Base-by-base conservation (phyloP, 345 rosid genomes). In the Corchorus olitorius region DNA sequence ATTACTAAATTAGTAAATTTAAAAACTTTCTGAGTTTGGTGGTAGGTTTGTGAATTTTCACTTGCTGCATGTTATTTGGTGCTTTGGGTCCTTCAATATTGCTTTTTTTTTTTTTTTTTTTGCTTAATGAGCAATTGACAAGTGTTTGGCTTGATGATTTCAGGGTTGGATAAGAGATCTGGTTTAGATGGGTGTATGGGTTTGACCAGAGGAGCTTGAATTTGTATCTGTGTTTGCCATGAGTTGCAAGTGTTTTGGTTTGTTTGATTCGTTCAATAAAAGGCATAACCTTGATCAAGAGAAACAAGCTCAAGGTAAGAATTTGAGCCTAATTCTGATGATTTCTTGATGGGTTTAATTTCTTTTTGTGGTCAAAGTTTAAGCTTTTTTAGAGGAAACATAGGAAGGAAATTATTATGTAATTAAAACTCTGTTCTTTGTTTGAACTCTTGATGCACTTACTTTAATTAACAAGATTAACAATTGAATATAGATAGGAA, bases 211-310 rank as follows among this genome's bases (percentile, higher is more conserved):
- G 63, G 72, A 66, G 20, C 20, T 59, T 74, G 53, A 39, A 58
- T 58, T 69, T 16, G 53, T 20, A 16, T 37, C 39, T 45, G 50
- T 48, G 58, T 20, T 53, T 84, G 87, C 86, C 65, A 94, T 94
- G 98, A 79, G 62, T 77, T 85, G 34, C 65, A 70, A 78, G 27
- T 90, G 97, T 83, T 89, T 89, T 50, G 86, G 94, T 75, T 22
- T 72, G 60, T 68, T 81, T 73, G 73, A 54, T 66, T 69, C 80
- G 74, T 84, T 87, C 65, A 85, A 83, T 80, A 71, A 85, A 73
- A 81, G 68, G 16, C 76, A 69, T 74, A 70, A 39, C 56, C 78
- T 50, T 41, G 65, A 74, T 54, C 87, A 78, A 15, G 86, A 78
- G 17, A 62, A 16, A 60, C 87, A 83, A 61, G 78, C 86, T 76